Percentiles rank a stretch among this genome's conserved stretches.
These are phyloP conservation scores for Acanthochlamys bracteata DNA, from an alignment of 106 monocot species.

Conservation along the genomic window DNA sequence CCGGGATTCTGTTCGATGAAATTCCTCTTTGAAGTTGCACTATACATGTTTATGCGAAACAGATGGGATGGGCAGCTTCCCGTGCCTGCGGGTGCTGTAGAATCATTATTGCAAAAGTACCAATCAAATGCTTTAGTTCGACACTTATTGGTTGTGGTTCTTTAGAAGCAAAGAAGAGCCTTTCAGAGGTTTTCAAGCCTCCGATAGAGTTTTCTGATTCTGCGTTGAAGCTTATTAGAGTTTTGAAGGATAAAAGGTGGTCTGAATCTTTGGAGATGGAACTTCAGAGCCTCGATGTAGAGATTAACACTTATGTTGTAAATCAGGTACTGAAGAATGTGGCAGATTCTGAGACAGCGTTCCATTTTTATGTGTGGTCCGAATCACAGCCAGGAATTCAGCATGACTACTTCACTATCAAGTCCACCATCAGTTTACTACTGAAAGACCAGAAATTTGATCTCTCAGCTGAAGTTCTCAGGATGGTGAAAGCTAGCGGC, in stretches of 20 bases:
- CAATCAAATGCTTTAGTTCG: slow-evolving; percentile 5
- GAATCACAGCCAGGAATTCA: slow-evolving; percentile 49
- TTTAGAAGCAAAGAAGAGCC: slow-evolving; percentile 7
- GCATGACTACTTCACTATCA: slow-evolving; percentile 59
- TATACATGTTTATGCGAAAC: slow-evolving; percentile 21
- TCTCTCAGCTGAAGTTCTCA: slow-evolving; percentile 48
- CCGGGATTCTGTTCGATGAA: slow-evolving; percentile 30
- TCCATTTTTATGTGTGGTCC: slow-evolving; percentile 68
- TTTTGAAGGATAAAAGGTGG: slow-evolving; percentile 32
- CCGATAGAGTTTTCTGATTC: slow-evolving; percentile 14
- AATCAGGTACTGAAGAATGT: slow-evolving; percentile 63
- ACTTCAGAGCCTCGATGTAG: slow-evolving; percentile 25
- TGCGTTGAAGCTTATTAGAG: slow-evolving; percentile 14
- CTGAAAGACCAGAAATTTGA: slow-evolving; percentile 52
- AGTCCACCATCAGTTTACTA: slow-evolving; percentile 42
- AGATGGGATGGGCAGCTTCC: slow-evolving; percentile 23
- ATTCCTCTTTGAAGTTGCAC: slow-evolving; percentile 17
- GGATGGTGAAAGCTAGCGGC: slow-evolving; percentile 32
- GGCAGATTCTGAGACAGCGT: slow-evolving; percentile 45
- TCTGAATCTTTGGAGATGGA: slow-evolving; percentile 49
- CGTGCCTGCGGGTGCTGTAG: neutral
- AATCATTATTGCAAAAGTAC: slow-evolving; percentile 1
- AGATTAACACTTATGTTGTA: slow-evolving; percentile 39
- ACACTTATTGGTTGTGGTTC: neutral
- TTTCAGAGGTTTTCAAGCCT: slow-evolving; percentile 22